Conservation (phyloP, 2,329 filamentous ascomycete genomes). For the Knoxdaviesia capensis region DNA sequence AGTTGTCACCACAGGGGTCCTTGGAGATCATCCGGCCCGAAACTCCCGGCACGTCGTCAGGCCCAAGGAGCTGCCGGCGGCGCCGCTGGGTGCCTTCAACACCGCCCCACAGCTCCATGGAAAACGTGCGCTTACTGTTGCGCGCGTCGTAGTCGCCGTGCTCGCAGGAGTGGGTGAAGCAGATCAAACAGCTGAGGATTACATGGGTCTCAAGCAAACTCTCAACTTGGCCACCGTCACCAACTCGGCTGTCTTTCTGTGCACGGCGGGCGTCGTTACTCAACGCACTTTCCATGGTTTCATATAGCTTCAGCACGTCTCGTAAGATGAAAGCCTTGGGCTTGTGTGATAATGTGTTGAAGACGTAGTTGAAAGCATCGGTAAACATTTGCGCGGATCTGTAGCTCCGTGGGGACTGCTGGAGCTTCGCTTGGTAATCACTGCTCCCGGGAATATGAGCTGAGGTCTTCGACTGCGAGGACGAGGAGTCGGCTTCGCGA, state of each 20-base stretch:
- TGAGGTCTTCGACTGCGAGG: no score
- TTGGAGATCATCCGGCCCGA: conserved; percentile 2
- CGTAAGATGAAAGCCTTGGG: conserved; percentile 22
- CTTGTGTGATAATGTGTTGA: conserved; percentile 11
- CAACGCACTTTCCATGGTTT: conserved; percentile 21
- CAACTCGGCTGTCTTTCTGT: conserved; percentile 12
- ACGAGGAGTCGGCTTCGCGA: no score
- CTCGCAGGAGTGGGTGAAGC: conserved; percentile 38
- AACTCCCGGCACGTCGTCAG: background rate
- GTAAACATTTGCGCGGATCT: conserved; percentile 27
- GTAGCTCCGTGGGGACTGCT: no score
- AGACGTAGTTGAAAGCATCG: conserved; percentile 35
- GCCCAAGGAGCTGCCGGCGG: background rate
- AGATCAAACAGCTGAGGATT: conserved; percentile 35
- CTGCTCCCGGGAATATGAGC: no score
- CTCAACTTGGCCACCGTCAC: conserved; percentile 7
- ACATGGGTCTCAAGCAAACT: conserved; percentile 30
- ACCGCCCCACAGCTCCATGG: conserved; percentile 16
- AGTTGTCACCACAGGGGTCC: background rate
- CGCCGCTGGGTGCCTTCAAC: background rate
- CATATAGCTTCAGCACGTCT: conserved; percentile 31
- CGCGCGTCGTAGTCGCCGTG: conserved; percentile 38
- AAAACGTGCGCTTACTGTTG: conserved; percentile 31
- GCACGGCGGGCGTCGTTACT: conserved; percentile 7
- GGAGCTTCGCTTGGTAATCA: conserved; percentile 9